Evolutionary conservation across 1,284 basidiomycete species (phyloP).

Genomic region (Thecaphora thlaspeos): DNA sequence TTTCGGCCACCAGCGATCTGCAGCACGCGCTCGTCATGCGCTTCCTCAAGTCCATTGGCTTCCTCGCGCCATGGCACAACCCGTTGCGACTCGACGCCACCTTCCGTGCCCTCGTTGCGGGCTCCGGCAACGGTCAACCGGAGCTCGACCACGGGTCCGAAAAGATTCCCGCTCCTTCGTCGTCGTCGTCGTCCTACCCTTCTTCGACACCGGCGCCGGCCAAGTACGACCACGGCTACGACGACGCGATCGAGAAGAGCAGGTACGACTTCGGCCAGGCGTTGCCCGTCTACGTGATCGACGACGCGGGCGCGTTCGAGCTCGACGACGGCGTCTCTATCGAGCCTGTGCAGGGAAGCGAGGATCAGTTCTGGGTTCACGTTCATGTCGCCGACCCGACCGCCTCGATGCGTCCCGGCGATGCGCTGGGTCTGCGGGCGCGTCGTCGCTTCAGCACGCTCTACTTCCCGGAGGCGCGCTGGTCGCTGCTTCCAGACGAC

Average conservation of each 20-base stretch:
- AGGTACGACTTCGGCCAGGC: conserved; percentile 74
- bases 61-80: conserved; percentile 43
- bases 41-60: conserved; percentile 34
- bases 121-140: conserved; percentile 12
- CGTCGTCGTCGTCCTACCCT: too few relatives aligned
- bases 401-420: conserved; percentile 69
- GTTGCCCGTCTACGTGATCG: conserved; percentile 82
- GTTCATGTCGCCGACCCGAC: conserved; percentile 93
- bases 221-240: conserved; percentile 12
- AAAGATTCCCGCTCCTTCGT: not conserved
- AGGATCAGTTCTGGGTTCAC: conserved; percentile 72
- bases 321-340: conserved; percentile 92
- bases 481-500: conserved; percentile 63
- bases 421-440: conserved; percentile 61
- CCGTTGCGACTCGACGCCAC: conserved; percentile 30
- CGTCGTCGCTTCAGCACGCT: conserved; percentile 32
- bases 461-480: conserved; percentile 44
- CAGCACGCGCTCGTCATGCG: conserved; percentile 36
- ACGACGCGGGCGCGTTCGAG: conserved; percentile 77
- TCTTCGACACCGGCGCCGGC: too few relatives aligned
- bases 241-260: conserved; percentile 18
- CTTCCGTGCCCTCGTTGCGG: conserved; percentile 14
- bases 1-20: conserved; percentile 22
- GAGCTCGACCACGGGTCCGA: conserved; percentile 1
- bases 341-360: conserved; percentile 59